These are phyloP conservation scores for Aureobasidium sp. DNA, from an alignment of 2,329 filamentous ascomycete species.

Conservation along the genomic window DNA sequence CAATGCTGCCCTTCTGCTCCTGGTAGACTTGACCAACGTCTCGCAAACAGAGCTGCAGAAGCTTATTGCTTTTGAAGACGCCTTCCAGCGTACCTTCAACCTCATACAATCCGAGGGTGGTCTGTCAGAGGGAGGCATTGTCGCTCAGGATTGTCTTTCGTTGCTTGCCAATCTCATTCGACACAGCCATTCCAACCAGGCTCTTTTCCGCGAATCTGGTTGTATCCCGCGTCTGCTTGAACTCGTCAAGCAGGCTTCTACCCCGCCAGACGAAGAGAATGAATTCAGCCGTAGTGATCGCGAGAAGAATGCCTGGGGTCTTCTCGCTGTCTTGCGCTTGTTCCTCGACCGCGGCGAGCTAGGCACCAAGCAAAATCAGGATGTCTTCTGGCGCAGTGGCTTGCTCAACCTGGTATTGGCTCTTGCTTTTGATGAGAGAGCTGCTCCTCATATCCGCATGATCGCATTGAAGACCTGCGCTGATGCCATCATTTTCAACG, in stretches of 20 bases:
- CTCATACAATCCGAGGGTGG: constrained; percentile 79
- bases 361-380: constrained; percentile 76
- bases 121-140: constrained; percentile 71
- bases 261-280: constrained; percentile 47
- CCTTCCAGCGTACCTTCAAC: constrained; percentile 77
- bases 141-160: constrained; percentile 88
- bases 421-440: constrained; percentile 68
- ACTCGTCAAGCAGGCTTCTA: constrained; percentile 47
- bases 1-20: constrained; percentile 77
- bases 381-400: constrained; percentile 75
- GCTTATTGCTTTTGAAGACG: constrained; percentile 89
- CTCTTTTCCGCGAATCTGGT: constrained; percentile 84
- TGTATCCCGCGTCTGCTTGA: constrained; percentile 47
- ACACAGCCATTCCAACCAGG: constrained; percentile 85
- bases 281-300: constrained; percentile 66
- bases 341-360: constrained; percentile 77
- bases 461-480: constrained; percentile 83
- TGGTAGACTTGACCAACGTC: constrained; percentile 75
- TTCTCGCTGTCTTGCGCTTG: constrained; percentile 76
- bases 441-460: constrained; percentile 70
- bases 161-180: constrained; percentile 82
- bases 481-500: constrained; percentile 78
- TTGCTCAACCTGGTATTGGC: constrained; percentile 73
- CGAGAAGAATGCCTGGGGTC: constrained; percentile 89
- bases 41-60: constrained; percentile 87